Evolutionary conservation across 2,329 filamentous ascomycete genomes (phyloP).

Genomic region (Fusarium sp.): DNA sequence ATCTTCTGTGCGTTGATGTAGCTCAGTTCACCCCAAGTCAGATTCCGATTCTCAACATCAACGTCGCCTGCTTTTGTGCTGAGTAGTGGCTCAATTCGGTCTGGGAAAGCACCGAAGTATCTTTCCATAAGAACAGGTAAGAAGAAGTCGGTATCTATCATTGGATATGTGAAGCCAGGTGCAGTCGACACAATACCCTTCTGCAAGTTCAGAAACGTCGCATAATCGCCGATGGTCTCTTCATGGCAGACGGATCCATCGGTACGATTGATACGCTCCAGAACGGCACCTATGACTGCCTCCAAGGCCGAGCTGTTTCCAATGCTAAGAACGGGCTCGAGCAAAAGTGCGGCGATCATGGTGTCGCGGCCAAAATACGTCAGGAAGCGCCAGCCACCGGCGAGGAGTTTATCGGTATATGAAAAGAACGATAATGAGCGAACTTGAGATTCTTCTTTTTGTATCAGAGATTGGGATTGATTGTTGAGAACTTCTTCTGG

Average conservation of each 20-base stretch:
- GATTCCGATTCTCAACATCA: slow-evolving; percentile 60
- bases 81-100: slow-evolving; percentile 53
- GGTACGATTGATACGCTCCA: slow-evolving; percentile 69
- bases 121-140: slow-evolving; percentile 67
- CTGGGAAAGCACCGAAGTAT: slow-evolving; percentile 63
- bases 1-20: slow-evolving; percentile 67
- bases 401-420: slow-evolving; percentile 70
- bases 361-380: slow-evolving; percentile 75
- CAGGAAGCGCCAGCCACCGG: slow-evolving; percentile 73
- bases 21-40: slow-evolving; percentile 65
- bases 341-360: slow-evolving; percentile 69
- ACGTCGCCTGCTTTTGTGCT: slow-evolving; percentile 57
- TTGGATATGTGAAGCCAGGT: slow-evolving; percentile 67
- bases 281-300: slow-evolving; percentile 68
- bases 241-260: slow-evolving; percentile 73
- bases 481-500: slow-evolving; percentile 62
- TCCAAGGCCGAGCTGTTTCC: slow-evolving; percentile 67
- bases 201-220: slow-evolving; percentile 67
- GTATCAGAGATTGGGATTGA: slow-evolving; percentile 58
- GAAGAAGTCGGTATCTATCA: slow-evolving; percentile 73
- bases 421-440: slow-evolving; percentile 68
- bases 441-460: slow-evolving; percentile 42
- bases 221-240: slow-evolving; percentile 73
- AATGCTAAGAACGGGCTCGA: slow-evolving; percentile 67
- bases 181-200: slow-evolving; percentile 63